Base-by-base conservation (phyloP, 768 basidiomycete species). In the Mycena epipterygia region DNA sequence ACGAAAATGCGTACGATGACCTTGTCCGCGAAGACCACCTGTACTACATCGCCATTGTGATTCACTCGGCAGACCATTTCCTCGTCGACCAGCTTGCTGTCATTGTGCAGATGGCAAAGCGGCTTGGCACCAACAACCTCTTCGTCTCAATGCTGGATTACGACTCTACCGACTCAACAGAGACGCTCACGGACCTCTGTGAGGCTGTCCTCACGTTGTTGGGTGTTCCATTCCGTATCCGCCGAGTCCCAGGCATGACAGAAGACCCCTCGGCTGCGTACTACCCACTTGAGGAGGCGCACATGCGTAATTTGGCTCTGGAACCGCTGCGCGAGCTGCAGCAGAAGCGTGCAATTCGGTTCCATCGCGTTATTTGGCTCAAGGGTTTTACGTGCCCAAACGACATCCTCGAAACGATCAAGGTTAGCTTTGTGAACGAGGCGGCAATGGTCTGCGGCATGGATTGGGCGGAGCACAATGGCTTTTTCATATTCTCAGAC, bases 401-500 rank as follows among this genome's bases (percentile, higher is more conserved):
- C 76, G 98, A 99, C 79, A 96, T 99, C 55, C 85, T 99, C 59
- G 98, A 99, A 82, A 97, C 94, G 27, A 90, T 99, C 78, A 91
- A 96, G 72, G 93, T 98, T 70, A 95, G 93, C 78, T 87, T 93
- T 73, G 88, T 89, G 35, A 99, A 99, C 78, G 90, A 96, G 73
- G 98, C 98, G 3, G 95, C 96, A 0, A 95, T 99, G 95, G 96
- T 98, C 2, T 99, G 98, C 78, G 97, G 97, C n/a, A 99, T 99
- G 97, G 98, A 99, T 78, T 99, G 98, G 98, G 97, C 96, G 14
- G 97, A 99, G 81, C 94, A 96, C 76, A 95, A 96, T 72, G 96
- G 96, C 0, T 93, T 95, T 82, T 99, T 98, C 85, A 96, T 98
- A 74, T 99, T 98, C 82, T 98, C 97, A 21, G 97, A 98, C 81